Evolutionary conservation across 768 basidiomycete genomes (phyloP).

Genomic region (Phlebiopsis gigantea): DNA sequence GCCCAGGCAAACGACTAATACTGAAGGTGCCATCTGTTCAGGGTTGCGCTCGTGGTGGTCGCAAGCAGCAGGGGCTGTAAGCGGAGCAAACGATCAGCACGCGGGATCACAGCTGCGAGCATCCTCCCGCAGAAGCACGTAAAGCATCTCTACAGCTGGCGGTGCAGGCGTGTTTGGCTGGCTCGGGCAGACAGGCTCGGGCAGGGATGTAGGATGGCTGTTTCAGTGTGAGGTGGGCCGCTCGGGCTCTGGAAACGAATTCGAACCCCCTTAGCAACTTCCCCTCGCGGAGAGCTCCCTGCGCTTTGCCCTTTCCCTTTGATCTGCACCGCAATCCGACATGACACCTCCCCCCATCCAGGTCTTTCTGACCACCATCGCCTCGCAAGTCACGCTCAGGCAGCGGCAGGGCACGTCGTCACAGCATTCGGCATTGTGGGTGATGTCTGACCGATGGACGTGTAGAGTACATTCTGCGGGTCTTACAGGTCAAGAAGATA

Average conservation of each 20-base stretch:
- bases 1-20: constrained; percentile 74
- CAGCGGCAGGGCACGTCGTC: constrained; percentile 65
- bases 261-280: constrained; percentile 2
- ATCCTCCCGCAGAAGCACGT: too few species aligned
- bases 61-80: not conserved
- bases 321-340: not conserved
- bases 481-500: constrained; percentile 83
- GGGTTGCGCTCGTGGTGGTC: not conserved
- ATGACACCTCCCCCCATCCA: constrained; percentile 85
- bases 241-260: not conserved
- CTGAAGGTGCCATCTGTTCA: constrained; percentile 31
- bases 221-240: not conserved
- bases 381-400: constrained; percentile 70
- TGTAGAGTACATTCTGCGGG: constrained; percentile 75
- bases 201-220: not conserved
- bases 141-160: too few species aligned
- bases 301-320: not conserved
- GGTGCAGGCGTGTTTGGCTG: not conserved
- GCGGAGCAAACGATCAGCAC: not conserved
- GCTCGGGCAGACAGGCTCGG: not conserved
- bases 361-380: constrained; percentile 84
- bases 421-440: not conserved
- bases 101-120: not conserved
- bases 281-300: not conserved
- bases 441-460: not conserved